phyloP scores from a whole-genome alignment of 495 filamentous ascomycete genomes.

The Trichoderma reesei region DNA sequence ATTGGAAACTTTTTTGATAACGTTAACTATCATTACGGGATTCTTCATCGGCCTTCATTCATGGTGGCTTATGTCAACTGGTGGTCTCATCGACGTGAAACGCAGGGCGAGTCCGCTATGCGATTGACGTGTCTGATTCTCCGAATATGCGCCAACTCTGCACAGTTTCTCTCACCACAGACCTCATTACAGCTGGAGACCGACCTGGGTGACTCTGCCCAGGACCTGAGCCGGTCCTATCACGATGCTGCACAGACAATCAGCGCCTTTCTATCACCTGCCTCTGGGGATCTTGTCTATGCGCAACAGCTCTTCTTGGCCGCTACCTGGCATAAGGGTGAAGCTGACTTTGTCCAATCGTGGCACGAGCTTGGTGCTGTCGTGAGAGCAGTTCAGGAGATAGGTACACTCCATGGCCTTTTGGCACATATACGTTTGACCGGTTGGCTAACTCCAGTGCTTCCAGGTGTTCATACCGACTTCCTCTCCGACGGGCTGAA shows the following conservation, averaged over 20 bases:
- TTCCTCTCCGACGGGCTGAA: slow-evolving; percentile 25
- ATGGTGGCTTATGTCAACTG: slow-evolving; percentile 38
- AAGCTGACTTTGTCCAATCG: slow-evolving; percentile 40
- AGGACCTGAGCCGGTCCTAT: slow-evolving; percentile 33
- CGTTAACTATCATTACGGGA: slow-evolving; percentile 42
- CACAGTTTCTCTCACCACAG: slow-evolving; percentile 30
- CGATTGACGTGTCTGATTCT: slow-evolving; percentile 40
- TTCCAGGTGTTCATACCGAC: slow-evolving; percentile 40
- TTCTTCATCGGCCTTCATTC: slow-evolving; percentile 40
- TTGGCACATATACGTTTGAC: not conserved
- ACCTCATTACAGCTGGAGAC: slow-evolving; percentile 34
- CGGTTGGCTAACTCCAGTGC: not conserved
- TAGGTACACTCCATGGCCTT: slow-evolving; percentile 23
- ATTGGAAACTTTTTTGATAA: slow-evolving; percentile 39
- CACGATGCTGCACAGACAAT: slow-evolving; percentile 39
- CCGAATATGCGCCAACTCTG: slow-evolving; percentile 40
- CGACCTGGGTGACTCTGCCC: slow-evolving; percentile 33
- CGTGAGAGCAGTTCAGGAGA: slow-evolving; percentile 42
- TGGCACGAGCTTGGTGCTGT: slow-evolving; percentile 40
- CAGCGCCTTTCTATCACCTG: slow-evolving; percentile 34
- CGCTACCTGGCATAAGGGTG: slow-evolving; percentile 43
- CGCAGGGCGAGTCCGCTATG: not conserved
- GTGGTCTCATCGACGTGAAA: slow-evolving; percentile 29
- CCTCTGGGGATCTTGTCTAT: slow-evolving; percentile 38
- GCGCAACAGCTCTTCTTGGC: slow-evolving; percentile 45